Percentiles rank a stretch among this genome's conserved stretches.
These are phyloP conservation scores for Moesziomyces sp. DNA, from an alignment of 1,284 basidiomycete species.

Conservation along the genomic window DNA sequence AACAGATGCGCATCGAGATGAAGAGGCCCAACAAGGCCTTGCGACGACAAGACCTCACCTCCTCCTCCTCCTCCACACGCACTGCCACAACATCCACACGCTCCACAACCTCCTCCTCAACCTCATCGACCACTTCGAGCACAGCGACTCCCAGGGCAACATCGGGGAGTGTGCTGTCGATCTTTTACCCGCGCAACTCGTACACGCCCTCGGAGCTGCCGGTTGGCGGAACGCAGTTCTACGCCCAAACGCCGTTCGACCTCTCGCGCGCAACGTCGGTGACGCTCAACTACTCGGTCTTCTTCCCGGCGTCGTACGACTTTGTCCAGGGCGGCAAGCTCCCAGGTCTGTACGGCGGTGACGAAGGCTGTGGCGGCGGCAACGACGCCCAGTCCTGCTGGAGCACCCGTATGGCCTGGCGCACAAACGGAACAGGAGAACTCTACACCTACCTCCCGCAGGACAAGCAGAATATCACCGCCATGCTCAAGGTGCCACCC, in stretches of 20 bases:
- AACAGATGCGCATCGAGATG: neutral
- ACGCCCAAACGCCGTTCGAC: slow-evolving; percentile 19
- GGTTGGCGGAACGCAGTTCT: slow-evolving; percentile 34
- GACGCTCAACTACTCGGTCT: slow-evolving; percentile 66
- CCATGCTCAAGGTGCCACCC: slow-evolving; percentile 28
- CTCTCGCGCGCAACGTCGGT: slow-evolving; percentile 8
- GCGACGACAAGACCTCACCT: slow-evolving; percentile 2
- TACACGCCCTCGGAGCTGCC: slow-evolving; percentile 58
- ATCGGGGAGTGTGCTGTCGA: slow-evolving; percentile 4
- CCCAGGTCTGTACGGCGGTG: slow-evolving; percentile 69
- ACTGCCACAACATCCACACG: neutral
- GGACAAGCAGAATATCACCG: slow-evolving; percentile 24
- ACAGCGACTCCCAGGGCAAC: neutral
- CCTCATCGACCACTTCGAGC: neutral
- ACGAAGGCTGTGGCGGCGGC: slow-evolving; percentile 69
- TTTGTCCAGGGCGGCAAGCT: slow-evolving; percentile 69
- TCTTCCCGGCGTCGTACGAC: slow-evolving; percentile 67
- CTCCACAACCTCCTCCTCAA: neutral
- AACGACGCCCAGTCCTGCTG: slow-evolving; percentile 68
- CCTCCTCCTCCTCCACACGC: slow-evolving; percentile 1
- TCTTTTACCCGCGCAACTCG: slow-evolving; percentile 69
- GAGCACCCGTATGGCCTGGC: slow-evolving; percentile 69
- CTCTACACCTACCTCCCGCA: slow-evolving; percentile 73
- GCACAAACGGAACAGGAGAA: slow-evolving; percentile 59
- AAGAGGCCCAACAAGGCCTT: neutral